Conservation (phyloP, 805 yeast genomes). For the Jamesozyma lodderae region DNA sequence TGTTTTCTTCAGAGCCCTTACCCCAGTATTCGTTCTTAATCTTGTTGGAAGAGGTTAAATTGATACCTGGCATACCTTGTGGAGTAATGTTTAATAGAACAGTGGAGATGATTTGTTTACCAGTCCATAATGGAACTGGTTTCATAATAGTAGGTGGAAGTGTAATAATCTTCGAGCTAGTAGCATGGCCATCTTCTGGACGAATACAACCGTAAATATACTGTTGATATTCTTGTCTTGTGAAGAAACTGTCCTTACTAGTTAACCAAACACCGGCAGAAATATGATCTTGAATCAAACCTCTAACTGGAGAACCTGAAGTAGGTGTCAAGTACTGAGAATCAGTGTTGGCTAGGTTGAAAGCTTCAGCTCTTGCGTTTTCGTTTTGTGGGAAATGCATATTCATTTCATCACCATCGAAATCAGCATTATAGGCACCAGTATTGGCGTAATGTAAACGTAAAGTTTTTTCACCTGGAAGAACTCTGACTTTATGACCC, state of each 20-base stretch:
- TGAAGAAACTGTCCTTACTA: constrained; percentile 81
- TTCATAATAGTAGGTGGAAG: constrained; percentile 83
- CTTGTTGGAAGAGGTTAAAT: constrained; percentile 75
- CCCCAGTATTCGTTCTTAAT: constrained; percentile 96
- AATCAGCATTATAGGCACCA: constrained; percentile 98
- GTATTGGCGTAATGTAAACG: constrained; percentile 97
- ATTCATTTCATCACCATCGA: constrained; percentile 99
- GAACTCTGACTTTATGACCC: constrained; percentile 96
- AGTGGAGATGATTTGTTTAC: constrained; percentile 94
- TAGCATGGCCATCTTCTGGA: constrained; percentile 95
- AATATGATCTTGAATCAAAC: constrained; percentile 97
- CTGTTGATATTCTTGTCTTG: constrained; percentile 88
- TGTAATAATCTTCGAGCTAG: constrained; percentile 57
- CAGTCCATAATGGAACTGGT: constrained; percentile 93
- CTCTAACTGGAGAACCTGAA: constrained; percentile 96
- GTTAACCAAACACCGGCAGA: constrained; percentile 99
- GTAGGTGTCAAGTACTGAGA: constrained; percentile 97
- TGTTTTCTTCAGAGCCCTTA: constrained; percentile 69
- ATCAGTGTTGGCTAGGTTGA: constrained; percentile 91
- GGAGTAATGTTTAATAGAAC: constrained; percentile 84
- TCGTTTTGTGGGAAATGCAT: constrained; percentile 99
- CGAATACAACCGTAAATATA: constrained; percentile 86
- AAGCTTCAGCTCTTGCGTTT: constrained; percentile 93
- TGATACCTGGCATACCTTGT: constrained; percentile 79
- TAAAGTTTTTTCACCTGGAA: constrained; percentile 95